Conservation (phyloP, 139 green algal species). For the Chlorella sorokiniana region DNA sequence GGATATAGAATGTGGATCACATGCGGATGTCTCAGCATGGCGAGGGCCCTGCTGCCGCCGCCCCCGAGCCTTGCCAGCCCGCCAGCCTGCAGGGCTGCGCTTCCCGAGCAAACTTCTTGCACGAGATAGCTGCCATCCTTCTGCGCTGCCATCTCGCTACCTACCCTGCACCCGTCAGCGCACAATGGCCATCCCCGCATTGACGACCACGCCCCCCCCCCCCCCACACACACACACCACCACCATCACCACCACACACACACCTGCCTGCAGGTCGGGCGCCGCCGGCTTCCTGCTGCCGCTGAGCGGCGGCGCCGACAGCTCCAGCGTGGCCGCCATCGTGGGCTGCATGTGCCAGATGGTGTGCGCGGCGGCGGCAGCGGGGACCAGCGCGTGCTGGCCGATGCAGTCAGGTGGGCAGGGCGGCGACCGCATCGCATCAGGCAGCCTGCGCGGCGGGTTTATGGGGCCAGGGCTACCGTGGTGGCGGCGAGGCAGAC, state of each 20-base stretch:
- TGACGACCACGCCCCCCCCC: background rate
- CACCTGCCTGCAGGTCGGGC: conserved; percentile 54
- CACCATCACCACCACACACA: background rate
- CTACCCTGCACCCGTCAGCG: too few relatives aligned
- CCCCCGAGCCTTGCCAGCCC: background rate
- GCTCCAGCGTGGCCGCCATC: conserved; percentile 84
- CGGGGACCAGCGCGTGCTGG: conserved; percentile 67
- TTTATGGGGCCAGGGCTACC: too few relatives aligned
- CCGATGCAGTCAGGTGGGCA: conserved; percentile 74
- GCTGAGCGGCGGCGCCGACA: conserved; percentile 88
- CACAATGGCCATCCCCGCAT: too few relatives aligned
- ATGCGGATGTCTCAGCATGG: too few relatives aligned
- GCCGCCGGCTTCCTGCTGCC: conserved; percentile 92
- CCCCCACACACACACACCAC: background rate
- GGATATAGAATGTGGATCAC: too few relatives aligned
- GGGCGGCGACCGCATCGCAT: too few relatives aligned
- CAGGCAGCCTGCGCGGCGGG: too few relatives aligned
- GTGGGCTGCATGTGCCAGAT: conserved; percentile 97
- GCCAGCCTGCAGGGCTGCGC: background rate
- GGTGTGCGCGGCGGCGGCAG: conserved; percentile 53
- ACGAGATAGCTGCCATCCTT: too few relatives aligned
- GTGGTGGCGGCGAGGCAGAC: too few relatives aligned
- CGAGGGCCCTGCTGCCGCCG: too few relatives aligned
- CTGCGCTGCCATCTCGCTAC: too few relatives aligned
- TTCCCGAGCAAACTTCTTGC: too few relatives aligned